Evolutionary conservation across 2,329 filamentous ascomycete species (phyloP).

Genomic region (Bipolaris sorokiniana): DNA sequence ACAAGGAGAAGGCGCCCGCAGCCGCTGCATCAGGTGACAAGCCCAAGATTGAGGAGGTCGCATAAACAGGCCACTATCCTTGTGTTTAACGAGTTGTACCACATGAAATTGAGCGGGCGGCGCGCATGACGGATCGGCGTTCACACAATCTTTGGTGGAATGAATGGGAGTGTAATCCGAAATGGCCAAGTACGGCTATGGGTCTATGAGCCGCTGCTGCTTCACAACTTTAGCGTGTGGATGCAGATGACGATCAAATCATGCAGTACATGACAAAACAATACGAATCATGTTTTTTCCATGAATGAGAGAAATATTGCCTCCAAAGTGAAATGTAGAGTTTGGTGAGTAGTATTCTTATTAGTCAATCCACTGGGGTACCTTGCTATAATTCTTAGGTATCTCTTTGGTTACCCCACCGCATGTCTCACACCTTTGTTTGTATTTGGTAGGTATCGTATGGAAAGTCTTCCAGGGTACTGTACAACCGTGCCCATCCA

Average conservation of each 20-base stretch:
- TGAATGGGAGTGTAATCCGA: conserved; percentile 10
- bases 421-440: neutral
- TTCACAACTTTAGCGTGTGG: conserved; percentile 10
- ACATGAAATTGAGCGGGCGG: conserved; percentile 9
- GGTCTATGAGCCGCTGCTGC: conserved; percentile 7
- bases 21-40: conserved; percentile 42
- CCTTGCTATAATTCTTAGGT: neutral
- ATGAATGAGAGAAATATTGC: neutral
- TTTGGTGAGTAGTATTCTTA: neutral
- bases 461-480: conserved; percentile 64
- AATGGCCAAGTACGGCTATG: conserved; percentile 3
- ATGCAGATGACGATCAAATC: conserved; percentile 22
- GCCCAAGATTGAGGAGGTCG: conserved; percentile 57
- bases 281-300: conserved; percentile 17
- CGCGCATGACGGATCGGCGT: conserved; percentile 13
- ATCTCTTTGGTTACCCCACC: too few relatives aligned
- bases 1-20: conserved; percentile 27
- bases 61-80: conserved; percentile 25
- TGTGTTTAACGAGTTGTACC: conserved; percentile 20
- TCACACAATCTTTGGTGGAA: conserved; percentile 11
- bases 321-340: neutral
- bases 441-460: conserved; percentile 65
- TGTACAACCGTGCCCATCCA: conserved; percentile 63
- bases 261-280: conserved; percentile 24
- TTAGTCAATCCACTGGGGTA: neutral